Evolutionary conservation across 2,329 filamentous ascomycete species (phyloP).

Genomic region (Camillea tinctor): DNA sequence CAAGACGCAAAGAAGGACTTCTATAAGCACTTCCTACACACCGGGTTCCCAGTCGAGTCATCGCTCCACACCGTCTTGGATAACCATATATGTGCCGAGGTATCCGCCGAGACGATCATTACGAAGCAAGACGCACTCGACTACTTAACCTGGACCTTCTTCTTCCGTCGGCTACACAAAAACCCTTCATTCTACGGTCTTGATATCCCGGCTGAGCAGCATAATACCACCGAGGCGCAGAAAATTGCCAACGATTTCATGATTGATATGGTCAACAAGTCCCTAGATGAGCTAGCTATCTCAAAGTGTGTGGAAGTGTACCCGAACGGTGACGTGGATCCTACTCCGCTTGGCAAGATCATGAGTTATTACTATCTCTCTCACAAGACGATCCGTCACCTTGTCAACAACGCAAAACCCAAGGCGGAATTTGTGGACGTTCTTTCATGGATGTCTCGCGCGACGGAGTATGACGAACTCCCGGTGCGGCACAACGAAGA

Average conservation of each 20-base stretch:
- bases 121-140: slow-evolving; percentile 97
- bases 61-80: slow-evolving; percentile 94
- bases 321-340: slow-evolving; percentile 83
- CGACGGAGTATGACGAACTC: slow-evolving; percentile 95
- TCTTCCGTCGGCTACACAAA: slow-evolving; percentile 95
- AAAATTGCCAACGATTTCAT: slow-evolving; percentile 90
- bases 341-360: slow-evolving; percentile 92
- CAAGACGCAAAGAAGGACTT: slow-evolving; percentile 98
- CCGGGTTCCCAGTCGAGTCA: slow-evolving; percentile 95
- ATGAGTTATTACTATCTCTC: slow-evolving; percentile 99
- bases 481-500: slow-evolving; percentile 98
- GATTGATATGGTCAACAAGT: slow-evolving; percentile 86
- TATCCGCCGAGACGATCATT: slow-evolving; percentile 86
- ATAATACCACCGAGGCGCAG: slow-evolving; percentile 83
- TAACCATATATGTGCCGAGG: slow-evolving; percentile 93
- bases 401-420: slow-evolving; percentile 73
- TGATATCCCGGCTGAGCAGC: slow-evolving; percentile 87
- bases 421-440: slow-evolving; percentile 77
- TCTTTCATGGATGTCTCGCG: slow-evolving; percentile 87
- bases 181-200: slow-evolving; percentile 98
- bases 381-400: slow-evolving; percentile 87
- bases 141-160: slow-evolving; percentile 99
- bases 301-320: slow-evolving; percentile 83
- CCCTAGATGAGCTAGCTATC: slow-evolving; percentile 75
- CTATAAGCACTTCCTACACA: slow-evolving; percentile 98